Base-by-base conservation (phyloP, 2,329 filamentous ascomycete species). In the Penicillium glabrum region DNA sequence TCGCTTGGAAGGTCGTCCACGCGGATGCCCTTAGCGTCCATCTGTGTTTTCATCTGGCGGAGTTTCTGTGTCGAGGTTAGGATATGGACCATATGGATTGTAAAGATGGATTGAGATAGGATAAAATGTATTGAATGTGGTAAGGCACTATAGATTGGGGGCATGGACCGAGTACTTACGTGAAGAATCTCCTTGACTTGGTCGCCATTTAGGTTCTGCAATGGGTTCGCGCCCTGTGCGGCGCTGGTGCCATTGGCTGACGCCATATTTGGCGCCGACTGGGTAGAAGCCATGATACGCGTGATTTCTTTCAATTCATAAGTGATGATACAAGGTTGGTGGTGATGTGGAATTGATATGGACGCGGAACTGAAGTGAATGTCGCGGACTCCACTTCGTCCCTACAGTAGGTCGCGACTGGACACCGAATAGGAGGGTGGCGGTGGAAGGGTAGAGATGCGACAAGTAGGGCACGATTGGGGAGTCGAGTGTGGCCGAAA, bases 41-140 rank as follows among this genome's bases (percentile, higher is more conserved):
- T 53, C 67, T 88, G 83, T 54, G 90, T 85, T 76, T 93, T 95
- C 89, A 98, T 92, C 73, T 90, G 86, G 70, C 90, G 89, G 64
- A 90, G 95, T 83, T 91, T 92, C 93, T 97, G 68, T 27, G 49
- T 37, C 53, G 11, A 23, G 29, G 26, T 26, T 35, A 21, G 13
- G 10, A 55, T 44, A 21, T 9, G 9, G 35, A 11, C 35, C 16
- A 19, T 19, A 1, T 39, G 11, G 3, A 53, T n/a, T 46, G 29
- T 16, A 23, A 3, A 8, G 35, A 14, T 27, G 23, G 8, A 37
- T 48, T 29, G 39, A 33, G 33, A 47, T 48, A 52, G 44, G 56
- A 57, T 29, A 26, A 43, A 48, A 45, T 39, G 19, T n/a, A 24
- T 37, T 14, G 21, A 35, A 49, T 47, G 45, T 14, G 10, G 23